Percentiles rank a stretch among this genome's conserved stretches.
These are phyloP conservation scores for Rhododendron vialii DNA, from an alignment of 148 eudicot genomes.

Conservation along the genomic window DNA sequence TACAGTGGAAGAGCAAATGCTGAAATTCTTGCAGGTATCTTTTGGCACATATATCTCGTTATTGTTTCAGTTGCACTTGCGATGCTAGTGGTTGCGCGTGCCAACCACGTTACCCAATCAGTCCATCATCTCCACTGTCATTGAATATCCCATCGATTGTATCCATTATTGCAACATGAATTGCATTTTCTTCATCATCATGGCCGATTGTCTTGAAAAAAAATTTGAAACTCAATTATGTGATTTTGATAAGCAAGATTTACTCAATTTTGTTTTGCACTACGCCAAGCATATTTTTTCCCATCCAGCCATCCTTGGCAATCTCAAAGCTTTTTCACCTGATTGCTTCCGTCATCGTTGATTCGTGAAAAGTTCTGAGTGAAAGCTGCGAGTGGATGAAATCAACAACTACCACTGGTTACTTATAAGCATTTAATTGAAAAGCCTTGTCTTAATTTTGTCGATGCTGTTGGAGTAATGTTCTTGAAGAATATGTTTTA, in stretches of 20 bases:
- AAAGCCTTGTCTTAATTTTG: neutral
- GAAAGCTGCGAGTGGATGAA: neutral
- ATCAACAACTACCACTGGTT: neutral
- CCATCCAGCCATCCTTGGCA: neutral
- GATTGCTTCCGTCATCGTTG: neutral
- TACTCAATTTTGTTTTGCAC: neutral
- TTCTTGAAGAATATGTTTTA: neutral
- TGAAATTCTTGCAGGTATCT: slow-evolving; percentile 81
- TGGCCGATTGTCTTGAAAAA: neutral
- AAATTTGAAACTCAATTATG: neutral
- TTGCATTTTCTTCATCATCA: neutral
- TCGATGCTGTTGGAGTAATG: neutral
- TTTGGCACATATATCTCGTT: neutral
- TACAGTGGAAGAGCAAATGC: slow-evolving; percentile 96
- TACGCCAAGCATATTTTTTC: neutral
- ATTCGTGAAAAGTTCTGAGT: neutral
- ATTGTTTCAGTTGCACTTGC: neutral
- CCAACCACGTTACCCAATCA: neutral
- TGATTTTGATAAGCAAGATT: neutral
- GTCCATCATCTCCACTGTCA: neutral
- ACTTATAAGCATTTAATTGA: neutral
- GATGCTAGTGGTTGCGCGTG: neutral
- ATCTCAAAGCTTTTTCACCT: neutral
- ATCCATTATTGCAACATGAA: neutral
- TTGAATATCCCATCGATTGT: neutral